Evolutionary conservation across 2,329 filamentous ascomycete species (phyloP).

Genomic region (Nothomitra cinnamomea): DNA sequence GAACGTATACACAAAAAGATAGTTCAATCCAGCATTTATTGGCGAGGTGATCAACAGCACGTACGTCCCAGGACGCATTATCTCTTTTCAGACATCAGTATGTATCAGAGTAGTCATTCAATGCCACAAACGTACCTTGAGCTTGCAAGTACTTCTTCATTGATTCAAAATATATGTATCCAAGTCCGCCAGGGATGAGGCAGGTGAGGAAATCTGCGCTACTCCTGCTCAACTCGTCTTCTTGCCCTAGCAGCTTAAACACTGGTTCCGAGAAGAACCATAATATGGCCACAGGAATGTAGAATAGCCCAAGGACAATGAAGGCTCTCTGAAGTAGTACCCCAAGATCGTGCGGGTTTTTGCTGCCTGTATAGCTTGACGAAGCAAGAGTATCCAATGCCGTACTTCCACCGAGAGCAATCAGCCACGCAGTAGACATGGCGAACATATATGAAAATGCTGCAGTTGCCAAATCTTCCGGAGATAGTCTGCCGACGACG

Average conservation of each 20-base stretch:
- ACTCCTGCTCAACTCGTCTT: constrained; percentile 57
- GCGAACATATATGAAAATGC: constrained; percentile 92
- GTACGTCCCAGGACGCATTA: constrained; percentile 48
- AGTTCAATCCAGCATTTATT: constrained; percentile 39
- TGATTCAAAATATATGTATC: constrained; percentile 75
- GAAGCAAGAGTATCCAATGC: constrained; percentile 75
- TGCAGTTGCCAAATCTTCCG: constrained; percentile 63
- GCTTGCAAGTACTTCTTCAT: constrained; percentile 47
- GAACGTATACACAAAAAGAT: constrained; percentile 56
- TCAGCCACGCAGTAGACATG: constrained; percentile 75
- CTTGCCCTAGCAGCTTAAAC: constrained; percentile 60
- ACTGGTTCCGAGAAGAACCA: constrained; percentile 62
- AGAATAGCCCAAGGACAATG: constrained; percentile 54
- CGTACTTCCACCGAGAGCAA: constrained; percentile 70
- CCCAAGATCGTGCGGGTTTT: constrained; percentile 62
- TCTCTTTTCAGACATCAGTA: constrained; percentile 24
- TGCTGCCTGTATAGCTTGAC: constrained; percentile 64
- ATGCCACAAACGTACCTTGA: constrained; percentile 26
- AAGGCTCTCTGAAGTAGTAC: constrained; percentile 63
- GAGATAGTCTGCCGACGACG: constrained; percentile 62
- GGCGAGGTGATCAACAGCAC: constrained; percentile 43
- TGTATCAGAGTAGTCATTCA: not conserved
- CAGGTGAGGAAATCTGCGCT: constrained; percentile 56
- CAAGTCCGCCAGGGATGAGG: constrained; percentile 64
- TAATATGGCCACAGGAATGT: constrained; percentile 51